phyloP scores from a whole-genome alignment of 1,284 basidiomycete genomes.

The Irpex sp. region DNA sequence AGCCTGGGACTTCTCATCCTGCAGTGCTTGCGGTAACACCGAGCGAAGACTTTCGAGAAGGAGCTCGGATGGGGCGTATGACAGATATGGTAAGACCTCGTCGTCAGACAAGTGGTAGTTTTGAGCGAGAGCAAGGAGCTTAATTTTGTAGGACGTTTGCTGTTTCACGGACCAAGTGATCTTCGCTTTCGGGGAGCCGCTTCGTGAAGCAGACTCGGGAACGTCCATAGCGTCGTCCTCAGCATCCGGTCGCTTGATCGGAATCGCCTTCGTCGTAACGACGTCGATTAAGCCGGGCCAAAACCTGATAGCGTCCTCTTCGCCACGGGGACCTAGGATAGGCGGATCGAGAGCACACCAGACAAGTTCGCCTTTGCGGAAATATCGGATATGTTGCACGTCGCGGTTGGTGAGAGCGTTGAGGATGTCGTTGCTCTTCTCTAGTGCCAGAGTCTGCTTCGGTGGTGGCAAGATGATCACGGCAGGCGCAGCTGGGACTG shows the following conservation, averaged over 20 bases:
- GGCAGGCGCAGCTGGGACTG: neutral
- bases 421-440: slow-evolving; percentile 58
- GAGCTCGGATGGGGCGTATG: slow-evolving; percentile 47
- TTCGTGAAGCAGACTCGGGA: neutral
- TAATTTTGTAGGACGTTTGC: slow-evolving; percentile 55
- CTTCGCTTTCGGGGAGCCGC: slow-evolving; percentile 7
- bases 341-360: slow-evolving; percentile 63
- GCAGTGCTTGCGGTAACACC: slow-evolving; percentile 18
- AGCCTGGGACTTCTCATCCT: slow-evolving; percentile 34
- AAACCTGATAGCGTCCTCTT: slow-evolving; percentile 45
- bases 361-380: slow-evolving; percentile 65
- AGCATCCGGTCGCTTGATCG: slow-evolving; percentile 12
- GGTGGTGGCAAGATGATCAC: slow-evolving; percentile 30
- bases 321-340: slow-evolving; percentile 38
- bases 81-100: slow-evolving; percentile 67
- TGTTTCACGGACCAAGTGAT: slow-evolving; percentile 58
- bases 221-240: neutral
- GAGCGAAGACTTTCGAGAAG: slow-evolving; percentile 46
- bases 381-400: slow-evolving; percentile 48
- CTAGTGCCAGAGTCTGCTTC: slow-evolving; percentile 46
- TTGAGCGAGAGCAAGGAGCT: slow-evolving; percentile 54
- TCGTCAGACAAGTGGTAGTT: slow-evolving; percentile 45
- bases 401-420: slow-evolving; percentile 40
- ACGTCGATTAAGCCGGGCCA: slow-evolving; percentile 75
- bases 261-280: slow-evolving; percentile 40